phyloP scores from a whole-genome alignment of 805 yeast genomes.

The Myxozyma kluyveri region DNA sequence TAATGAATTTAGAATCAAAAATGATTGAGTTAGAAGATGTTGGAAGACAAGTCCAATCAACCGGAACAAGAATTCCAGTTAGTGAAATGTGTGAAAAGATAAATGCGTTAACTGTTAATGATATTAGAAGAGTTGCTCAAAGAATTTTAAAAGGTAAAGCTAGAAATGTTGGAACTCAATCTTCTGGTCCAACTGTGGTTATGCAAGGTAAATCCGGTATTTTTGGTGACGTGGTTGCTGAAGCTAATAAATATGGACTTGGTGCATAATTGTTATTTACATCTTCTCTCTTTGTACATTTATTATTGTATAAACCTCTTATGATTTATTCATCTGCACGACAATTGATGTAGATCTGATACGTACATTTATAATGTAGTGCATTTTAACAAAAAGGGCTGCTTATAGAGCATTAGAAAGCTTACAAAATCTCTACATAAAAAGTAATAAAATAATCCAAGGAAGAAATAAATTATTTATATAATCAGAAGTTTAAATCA shows the following conservation, averaged over 20 bases:
- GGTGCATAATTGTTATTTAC: too few species aligned
- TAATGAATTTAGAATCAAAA: constrained; percentile 91
- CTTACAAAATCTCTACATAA: neutral
- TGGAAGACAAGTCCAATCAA: constrained; percentile 87
- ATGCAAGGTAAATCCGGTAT: constrained; percentile 83
- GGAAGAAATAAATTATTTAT: neutral
- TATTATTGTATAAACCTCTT: too few species aligned
- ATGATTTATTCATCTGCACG: neutral
- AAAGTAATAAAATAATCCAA: neutral
- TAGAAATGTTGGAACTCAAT: constrained; percentile 46
- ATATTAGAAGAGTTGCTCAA: constrained; percentile 70
- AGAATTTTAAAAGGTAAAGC: constrained; percentile 69
- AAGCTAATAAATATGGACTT: constrained; percentile 67
- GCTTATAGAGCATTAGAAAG: neutral
- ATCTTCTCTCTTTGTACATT: too few species aligned
- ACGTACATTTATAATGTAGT: neutral
- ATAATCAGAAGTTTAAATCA: neutral
- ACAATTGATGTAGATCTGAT: neutral
- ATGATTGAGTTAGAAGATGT: constrained; percentile 92
- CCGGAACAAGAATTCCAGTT: constrained; percentile 58
- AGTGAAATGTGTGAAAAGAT: constrained; percentile 79
- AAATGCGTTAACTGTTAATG: constrained; percentile 61
- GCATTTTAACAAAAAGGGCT: neutral
- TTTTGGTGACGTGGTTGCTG: constrained; percentile 77
- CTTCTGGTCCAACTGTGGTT: constrained; percentile 76